Base-by-base conservation (phyloP, 2,329 filamentous ascomycete genomes). In the Pseudogymnoascus sp. region DNA sequence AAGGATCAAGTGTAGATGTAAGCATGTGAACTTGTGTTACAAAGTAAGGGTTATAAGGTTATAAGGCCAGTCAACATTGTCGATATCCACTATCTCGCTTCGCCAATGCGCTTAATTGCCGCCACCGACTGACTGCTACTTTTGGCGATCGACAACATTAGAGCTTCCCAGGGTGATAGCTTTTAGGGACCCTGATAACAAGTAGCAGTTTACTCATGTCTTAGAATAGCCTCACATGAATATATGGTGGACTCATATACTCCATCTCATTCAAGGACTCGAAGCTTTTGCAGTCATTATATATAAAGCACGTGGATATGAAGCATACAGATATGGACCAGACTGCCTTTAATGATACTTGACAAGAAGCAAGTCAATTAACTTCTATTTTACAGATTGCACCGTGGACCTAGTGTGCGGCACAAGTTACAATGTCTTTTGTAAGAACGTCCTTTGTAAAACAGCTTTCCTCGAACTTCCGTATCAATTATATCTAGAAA, bases 401-500 rank as follows among this genome's bases (percentile, higher is more conserved):
- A 57, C 51, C 16, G 16, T 57, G 16, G 29, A 57, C 29, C 29
- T 36, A 34, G 29, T 36, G 29, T 34, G 51, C 29, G 29, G 16
- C 51, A 57, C 51, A 57, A 36, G 51, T 36, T 57, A 34, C 29
- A 34, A 57, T 57, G 29, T 34, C 51, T 10, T 14, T 31, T 57
- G 47, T 14, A 57, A 18, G 29, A 57, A 18, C 29, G 29, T 57
- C 51, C 51, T 10, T 57, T 57, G 51, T 34, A 57, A 36, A 21
- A 57, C 29, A 36, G 51, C 51, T 36, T 34, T 57, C 21, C 51
- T 57, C 51, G 51, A 57, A 57, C 51, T 57, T 57, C 51, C 51
- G 29, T 57, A 34, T 57, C 34, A 54, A 57, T 57, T 57, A 57
- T 57, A 57, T 57, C 51, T 57, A 57, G 51, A 57, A 57, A 57